Base-by-base conservation (phyloP, 1,139 yeast genomes). In the Diutina mesorugosa region DNA sequence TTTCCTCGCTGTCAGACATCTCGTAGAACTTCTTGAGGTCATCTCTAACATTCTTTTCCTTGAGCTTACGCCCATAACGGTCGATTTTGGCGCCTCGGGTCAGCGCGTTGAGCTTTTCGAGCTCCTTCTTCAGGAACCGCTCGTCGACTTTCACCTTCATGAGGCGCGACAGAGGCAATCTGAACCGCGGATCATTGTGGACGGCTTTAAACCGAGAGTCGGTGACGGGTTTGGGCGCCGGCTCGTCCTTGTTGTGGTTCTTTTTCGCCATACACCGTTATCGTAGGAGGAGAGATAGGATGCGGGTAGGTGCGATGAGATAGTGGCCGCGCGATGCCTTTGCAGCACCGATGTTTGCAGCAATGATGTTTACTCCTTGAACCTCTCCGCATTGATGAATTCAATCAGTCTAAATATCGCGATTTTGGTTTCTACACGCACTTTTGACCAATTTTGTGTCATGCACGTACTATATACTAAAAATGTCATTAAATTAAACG, bases 171-270 rank as follows among this genome's bases (percentile, higher is more conserved):
- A 79, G 84, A 4, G 97, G 93, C 51, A 82, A 72, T 61, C 81
- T 85, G 72, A 93, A 93, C 61, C 97, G 78, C 3, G 99, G 98
- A 69, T 95, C 99, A 62, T 79, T 83, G 64, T 87, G 90, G 6
- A 91, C 87, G 5, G 85, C 75, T 26, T 87, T 73, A 70, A 93
- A 93, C 67, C 99, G 54, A 10, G 55, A 57, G 45, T 58, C 61
- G 35, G 57, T 50, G 45, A 50, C 45, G 26, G n/a, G 41, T 35
- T 50, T 28, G 38, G 51, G 38, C 21, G 51, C 30, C 18, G 16
- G 35, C 8, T 28, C 41, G 41, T 35, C 41, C 41, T 35, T 35
- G 10, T 8, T 12, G n/a, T 12, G 41, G 14, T 12, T 35, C 41
- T 35, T 35, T 35, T 35, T 35, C 41, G 41, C 41, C 41, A 35